phyloP scores from a whole-genome alignment of 768 basidiomycete species.

The Nidula microcarpa region DNA sequence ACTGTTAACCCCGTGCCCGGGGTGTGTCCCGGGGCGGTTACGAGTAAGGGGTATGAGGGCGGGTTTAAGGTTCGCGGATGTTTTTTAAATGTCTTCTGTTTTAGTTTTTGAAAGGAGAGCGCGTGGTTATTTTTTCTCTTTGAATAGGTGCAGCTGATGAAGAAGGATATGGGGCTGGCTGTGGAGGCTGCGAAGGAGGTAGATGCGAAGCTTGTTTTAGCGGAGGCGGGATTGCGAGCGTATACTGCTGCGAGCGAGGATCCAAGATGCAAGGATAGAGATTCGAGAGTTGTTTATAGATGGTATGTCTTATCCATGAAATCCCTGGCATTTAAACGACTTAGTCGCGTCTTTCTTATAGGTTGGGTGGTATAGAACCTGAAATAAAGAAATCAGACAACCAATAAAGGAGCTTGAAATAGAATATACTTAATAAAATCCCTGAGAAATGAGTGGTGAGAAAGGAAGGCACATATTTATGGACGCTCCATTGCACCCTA shows the following conservation, averaged over 20 bases:
- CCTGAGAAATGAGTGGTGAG: no score
- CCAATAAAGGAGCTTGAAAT: no score
- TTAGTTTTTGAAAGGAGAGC: no score
- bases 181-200: conserved; percentile 31
- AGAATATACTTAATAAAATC: no score
- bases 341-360: conserved; percentile 2
- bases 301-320: conserved; percentile 21
- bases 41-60: conserved; percentile 37
- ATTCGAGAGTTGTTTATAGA: conserved; percentile 37
- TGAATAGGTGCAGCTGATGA: conserved; percentile 38
- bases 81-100: neutral
- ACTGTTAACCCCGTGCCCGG: conserved; percentile 42
- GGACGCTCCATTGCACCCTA: neutral
- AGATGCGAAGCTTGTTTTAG: conserved; percentile 35
- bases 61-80: conserved; percentile 32
- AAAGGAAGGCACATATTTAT: no score
- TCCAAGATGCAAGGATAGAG: conserved; percentile 30
- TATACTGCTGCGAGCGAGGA: conserved; percentile 37
- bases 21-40: conserved; percentile 38
- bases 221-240: conserved; percentile 29
- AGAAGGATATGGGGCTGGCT: conserved; percentile 39
- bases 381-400: neutral
- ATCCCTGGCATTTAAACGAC: neutral
- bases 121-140: no score
- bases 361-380: conserved; percentile 31